Evolutionary conservation across 2,329 filamentous ascomycete genomes (phyloP).

Genomic region (Alternaria triticimaculans): DNA sequence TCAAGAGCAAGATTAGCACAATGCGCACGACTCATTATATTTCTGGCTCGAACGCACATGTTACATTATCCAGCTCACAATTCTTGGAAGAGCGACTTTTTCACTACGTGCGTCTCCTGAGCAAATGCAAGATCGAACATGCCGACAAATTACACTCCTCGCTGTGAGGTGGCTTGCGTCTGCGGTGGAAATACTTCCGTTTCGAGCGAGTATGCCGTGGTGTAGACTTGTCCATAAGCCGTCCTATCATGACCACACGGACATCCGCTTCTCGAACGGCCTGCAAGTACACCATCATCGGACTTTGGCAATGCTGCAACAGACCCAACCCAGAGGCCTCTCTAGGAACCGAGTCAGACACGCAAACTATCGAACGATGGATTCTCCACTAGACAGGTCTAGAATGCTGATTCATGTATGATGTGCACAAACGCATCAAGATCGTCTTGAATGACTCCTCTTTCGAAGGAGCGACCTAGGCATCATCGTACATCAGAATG

Average conservation of each 20-base stretch:
- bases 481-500: not conserved
- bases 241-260: slow-evolving; percentile 5
- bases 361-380: not conserved
- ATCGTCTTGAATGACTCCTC: not conserved
- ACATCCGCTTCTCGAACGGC: slow-evolving; percentile 6
- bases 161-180: slow-evolving; percentile 14
- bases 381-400: not conserved
- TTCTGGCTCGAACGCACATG: not conserved
- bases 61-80: not conserved
- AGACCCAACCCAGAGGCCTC: not conserved
- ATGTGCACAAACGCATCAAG: not conserved
- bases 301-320: not conserved
- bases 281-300: slow-evolving; percentile 2
- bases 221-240: not conserved
- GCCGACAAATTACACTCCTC: slow-evolving; percentile 3
- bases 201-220: slow-evolving; percentile 1
- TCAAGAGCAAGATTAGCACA: not conserved
- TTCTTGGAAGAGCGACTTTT: not conserved
- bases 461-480: not conserved
- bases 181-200: slow-evolving; percentile 1
- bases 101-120: not conserved
- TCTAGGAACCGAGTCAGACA: not conserved
- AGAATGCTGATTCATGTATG: slow-evolving; percentile 6
- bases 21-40: not conserved
- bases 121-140: not conserved